Evolutionary conservation across 495 filamentous ascomycete genomes (phyloP).

Genomic region (Xylaria castorea): DNA sequence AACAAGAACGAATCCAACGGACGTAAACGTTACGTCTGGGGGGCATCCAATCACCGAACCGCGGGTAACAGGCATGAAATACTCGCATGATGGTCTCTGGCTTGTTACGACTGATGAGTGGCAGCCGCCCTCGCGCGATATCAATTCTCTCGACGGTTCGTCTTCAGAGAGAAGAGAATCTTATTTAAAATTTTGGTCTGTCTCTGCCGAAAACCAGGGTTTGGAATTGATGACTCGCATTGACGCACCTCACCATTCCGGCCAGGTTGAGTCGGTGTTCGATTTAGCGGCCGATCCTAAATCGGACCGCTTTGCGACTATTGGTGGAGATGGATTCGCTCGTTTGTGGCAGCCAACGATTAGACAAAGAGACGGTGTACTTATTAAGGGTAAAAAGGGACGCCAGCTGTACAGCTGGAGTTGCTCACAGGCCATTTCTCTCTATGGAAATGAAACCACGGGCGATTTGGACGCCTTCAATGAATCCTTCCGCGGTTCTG

Average conservation of each 20-base stretch:
- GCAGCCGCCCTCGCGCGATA: constrained; percentile 71
- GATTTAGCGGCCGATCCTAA: constrained; percentile 72
- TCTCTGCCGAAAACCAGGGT: constrained; percentile 63
- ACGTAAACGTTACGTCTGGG: constrained; percentile 73
- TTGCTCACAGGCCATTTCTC: constrained; percentile 65
- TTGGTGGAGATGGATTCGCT: constrained; percentile 79
- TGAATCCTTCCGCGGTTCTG: constrained; percentile 46
- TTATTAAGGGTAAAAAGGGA: constrained; percentile 59
- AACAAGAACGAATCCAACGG: constrained; percentile 84
- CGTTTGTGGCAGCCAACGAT: constrained; percentile 78
- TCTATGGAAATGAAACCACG: constrained; percentile 53
- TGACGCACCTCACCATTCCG: constrained; percentile 75
- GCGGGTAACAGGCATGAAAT: constrained; percentile 71
- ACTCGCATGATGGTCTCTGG: constrained; percentile 85
- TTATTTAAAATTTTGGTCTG: constrained; percentile 90
- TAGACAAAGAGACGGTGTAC: constrained; percentile 66
- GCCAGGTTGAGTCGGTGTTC: constrained; percentile 64
- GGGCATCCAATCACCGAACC: constrained; percentile 73
- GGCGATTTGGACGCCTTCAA: constrained; percentile 37
- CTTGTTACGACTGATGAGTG: constrained; percentile 91
- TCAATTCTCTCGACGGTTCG: constrained; percentile 54
- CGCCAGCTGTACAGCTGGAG: constrained; percentile 71
- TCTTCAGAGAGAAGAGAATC: constrained; percentile 68
- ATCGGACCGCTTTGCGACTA: constrained; percentile 74
- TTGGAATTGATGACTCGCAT: constrained; percentile 83